Percentiles rank a stretch among this genome's conserved stretches.
These are phyloP conservation scores for Thraustotheca clavata DNA, from an alignment of 352 stramenopile species.

Conservation along the genomic window DNA sequence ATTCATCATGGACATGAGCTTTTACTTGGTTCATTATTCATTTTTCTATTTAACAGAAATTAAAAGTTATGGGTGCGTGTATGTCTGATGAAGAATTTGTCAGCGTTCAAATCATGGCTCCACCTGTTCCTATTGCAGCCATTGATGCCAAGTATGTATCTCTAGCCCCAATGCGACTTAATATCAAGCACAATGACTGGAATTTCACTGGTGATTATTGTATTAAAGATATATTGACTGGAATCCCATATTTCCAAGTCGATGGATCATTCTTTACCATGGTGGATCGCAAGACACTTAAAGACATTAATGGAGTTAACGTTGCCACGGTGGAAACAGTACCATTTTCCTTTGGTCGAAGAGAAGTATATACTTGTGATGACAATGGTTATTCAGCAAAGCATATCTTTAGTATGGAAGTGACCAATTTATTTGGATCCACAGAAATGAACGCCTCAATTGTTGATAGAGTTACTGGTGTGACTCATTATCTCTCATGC, in stretches of 20 bases:
- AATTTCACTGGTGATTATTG: neutral
- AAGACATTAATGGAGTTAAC: neutral
- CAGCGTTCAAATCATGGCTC: neutral
- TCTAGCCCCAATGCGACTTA: neutral
- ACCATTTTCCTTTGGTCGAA: neutral
- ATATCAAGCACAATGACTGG: constrained; percentile 6
- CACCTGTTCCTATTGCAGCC: neutral
- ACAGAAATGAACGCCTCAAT: neutral
- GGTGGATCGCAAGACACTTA: neutral
- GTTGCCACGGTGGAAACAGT: neutral
- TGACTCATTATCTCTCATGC: neutral
- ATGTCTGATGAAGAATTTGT: neutral
- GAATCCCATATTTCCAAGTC: neutral
- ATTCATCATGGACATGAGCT: neutral
- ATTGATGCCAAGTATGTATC: neutral
- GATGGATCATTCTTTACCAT: neutral
- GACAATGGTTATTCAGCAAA: neutral
- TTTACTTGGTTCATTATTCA: neutral
- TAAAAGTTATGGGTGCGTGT: neutral
- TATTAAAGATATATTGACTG: neutral
- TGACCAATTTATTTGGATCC: constrained; percentile 1
- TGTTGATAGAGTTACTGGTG: neutral
- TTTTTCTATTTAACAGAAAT: constrained; percentile 4
- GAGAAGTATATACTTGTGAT: neutral
- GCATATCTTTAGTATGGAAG: neutral